Evolutionary conservation across 2,329 filamentous ascomycete species (phyloP).

Genomic region (Aureobasidium sp.): DNA sequence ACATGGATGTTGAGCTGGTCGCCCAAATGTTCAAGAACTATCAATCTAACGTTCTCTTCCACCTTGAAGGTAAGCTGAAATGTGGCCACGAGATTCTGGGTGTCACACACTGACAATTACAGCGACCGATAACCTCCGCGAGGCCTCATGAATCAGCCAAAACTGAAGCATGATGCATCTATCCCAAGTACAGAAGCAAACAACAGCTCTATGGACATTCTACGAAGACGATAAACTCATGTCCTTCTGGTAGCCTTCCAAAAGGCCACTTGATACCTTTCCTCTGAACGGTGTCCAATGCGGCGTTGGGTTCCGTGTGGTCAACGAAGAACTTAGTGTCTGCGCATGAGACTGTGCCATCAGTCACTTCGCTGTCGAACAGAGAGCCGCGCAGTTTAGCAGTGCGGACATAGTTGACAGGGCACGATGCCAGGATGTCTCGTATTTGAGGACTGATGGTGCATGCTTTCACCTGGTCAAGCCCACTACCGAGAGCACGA

Average conservation of each 20-base stretch:
- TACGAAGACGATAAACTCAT: conserved; percentile 1
- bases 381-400: not conserved
- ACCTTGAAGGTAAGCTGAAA: conserved; percentile 70
- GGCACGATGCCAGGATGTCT: not conserved
- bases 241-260: not conserved
- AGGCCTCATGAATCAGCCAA: conserved; percentile 52
- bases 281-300: not conserved
- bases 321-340: conserved; percentile 3
- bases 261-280: not conserved
- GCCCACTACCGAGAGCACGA: not conserved
- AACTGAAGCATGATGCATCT: too few species aligned
- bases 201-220: not conserved
- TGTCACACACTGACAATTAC: conserved; percentile 19
- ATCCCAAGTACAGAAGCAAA: not conserved
- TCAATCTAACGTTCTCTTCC: conserved; percentile 94
- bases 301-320: not conserved
- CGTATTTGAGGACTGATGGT: not conserved
- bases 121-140: conserved; percentile 80
- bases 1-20: conserved; percentile 97
- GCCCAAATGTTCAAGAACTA: conserved; percentile 99
- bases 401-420: not conserved
- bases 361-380: not conserved
- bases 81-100: not conserved
- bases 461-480: not conserved
- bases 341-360: conserved; percentile 7